These are phyloP conservation scores for Claviceps cyperi DNA, from an alignment of 2,329 filamentous ascomycete species.

Conservation along the genomic window DNA sequence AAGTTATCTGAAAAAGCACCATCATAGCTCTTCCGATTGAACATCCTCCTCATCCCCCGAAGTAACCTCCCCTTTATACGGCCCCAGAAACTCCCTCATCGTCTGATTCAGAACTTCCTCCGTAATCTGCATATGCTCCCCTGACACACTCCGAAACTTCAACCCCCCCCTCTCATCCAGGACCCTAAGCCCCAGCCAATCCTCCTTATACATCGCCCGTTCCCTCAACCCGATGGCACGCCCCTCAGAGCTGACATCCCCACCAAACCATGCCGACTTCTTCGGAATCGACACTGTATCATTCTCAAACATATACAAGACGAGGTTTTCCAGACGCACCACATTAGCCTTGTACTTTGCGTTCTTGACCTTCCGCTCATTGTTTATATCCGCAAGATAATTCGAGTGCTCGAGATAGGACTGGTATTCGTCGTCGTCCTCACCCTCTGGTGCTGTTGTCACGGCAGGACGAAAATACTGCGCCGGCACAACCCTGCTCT, in stretches of 20 bases:
- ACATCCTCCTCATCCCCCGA: constrained; percentile 8
- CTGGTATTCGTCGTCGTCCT: constrained; percentile 30
- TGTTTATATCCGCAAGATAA: constrained; percentile 92
- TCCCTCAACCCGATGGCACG: constrained; percentile 52
- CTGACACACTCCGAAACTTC: constrained; percentile 57
- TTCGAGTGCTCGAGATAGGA: constrained; percentile 68
- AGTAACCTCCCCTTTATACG: constrained; percentile 24
- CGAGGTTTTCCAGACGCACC: constrained; percentile 56
- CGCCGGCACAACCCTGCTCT: constrained; percentile 70
- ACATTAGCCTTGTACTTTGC: constrained; percentile 58
- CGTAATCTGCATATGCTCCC: constrained; percentile 70
- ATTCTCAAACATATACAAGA: constrained; percentile 79
- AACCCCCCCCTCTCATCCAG: constrained; percentile 70
- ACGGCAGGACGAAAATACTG: constrained; percentile 83
- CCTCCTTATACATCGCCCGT: constrained; percentile 64
- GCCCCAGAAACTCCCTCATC: constrained; percentile 54
- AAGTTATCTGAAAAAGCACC: too few relatives aligned
- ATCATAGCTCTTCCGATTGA: constrained; percentile 23
- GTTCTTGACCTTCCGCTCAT: constrained; percentile 69
- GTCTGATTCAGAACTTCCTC: constrained; percentile 50
- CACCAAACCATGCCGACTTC: constrained; percentile 80
- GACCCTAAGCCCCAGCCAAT: constrained; percentile 77
- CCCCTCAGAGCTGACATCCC: constrained; percentile 53
- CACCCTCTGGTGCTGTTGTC: constrained; percentile 14
- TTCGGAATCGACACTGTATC: constrained; percentile 80